Percentiles rank a stretch among this genome's conserved stretches.
Evolutionary conservation across 1,284 basidiomycete species (phyloP).

Genomic region (Ustilago cynodontis): DNA sequence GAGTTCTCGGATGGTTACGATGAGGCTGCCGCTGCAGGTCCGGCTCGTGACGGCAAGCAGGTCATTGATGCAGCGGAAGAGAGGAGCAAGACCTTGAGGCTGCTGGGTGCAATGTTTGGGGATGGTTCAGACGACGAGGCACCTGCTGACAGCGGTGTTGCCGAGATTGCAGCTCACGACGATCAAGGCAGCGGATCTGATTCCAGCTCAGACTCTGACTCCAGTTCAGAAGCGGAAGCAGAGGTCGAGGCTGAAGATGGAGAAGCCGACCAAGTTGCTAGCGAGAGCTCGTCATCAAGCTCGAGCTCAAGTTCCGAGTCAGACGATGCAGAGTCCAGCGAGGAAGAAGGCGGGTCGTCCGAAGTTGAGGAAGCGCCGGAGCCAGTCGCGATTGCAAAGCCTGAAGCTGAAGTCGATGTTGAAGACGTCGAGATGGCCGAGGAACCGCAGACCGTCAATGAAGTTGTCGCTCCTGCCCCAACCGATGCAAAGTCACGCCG

Average conservation of each 20-base stretch:
- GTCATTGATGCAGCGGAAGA: slow-evolving; percentile 30
- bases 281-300: slow-evolving; percentile 6
- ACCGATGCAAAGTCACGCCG: slow-evolving; percentile 33
- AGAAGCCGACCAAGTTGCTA: neutral
- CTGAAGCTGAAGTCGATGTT: slow-evolving; percentile 7
- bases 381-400: neutral
- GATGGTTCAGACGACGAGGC: slow-evolving; percentile 74
- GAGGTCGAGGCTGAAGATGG: slow-evolving; percentile 11
- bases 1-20: slow-evolving; percentile 67
- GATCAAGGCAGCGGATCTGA: neutral
- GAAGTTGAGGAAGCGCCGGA: neutral
- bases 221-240: slow-evolving; percentile 11
- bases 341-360: slow-evolving; percentile 2
- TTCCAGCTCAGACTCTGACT: slow-evolving; percentile 20
- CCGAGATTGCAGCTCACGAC: neutral
- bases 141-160: neutral
- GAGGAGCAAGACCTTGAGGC: slow-evolving; percentile 35
- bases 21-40: slow-evolving; percentile 32
- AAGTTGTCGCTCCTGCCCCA: neutral
- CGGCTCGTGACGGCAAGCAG: slow-evolving; percentile 10
- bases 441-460: neutral
- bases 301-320: slow-evolving; percentile 5
- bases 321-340: slow-evolving; percentile 13
- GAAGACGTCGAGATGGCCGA: slow-evolving; percentile 11
- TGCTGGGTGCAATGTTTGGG: slow-evolving; percentile 71